Percentiles rank a stretch among this genome's conserved stretches.
These are phyloP conservation scores for Myxozyma kluyveri DNA, from an alignment of 805 yeast genomes.

Conservation along the genomic window DNA sequence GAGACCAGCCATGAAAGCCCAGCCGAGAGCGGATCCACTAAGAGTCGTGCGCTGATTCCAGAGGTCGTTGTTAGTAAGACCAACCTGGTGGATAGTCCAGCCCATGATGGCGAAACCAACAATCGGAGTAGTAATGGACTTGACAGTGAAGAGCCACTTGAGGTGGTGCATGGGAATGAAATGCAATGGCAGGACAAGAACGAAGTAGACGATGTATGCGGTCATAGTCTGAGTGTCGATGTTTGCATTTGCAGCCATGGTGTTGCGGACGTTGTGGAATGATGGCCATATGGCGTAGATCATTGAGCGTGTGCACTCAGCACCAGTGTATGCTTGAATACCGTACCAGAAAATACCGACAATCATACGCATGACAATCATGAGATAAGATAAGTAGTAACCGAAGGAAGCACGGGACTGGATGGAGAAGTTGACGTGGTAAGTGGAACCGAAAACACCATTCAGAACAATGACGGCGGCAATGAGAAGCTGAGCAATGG, in stretches of 20 bases:
- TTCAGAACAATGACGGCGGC: slow-evolving; percentile 44
- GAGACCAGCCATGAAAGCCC: slow-evolving; percentile 58
- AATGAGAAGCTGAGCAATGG: slow-evolving; percentile 44
- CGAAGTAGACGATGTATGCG: slow-evolving; percentile 79
- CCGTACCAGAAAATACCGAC: slow-evolving; percentile 88
- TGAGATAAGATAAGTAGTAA: slow-evolving; percentile 78
- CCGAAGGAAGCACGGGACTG: slow-evolving; percentile 49
- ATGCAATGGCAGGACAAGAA: slow-evolving; percentile 72
- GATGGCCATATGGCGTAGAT: slow-evolving; percentile 66
- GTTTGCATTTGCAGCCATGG: slow-evolving; percentile 21
- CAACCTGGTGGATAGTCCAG: slow-evolving; percentile 73
- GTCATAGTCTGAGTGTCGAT: slow-evolving; percentile 54
- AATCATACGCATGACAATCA: slow-evolving; percentile 74
- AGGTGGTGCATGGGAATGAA: slow-evolving; percentile 79
- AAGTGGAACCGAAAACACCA: slow-evolving; percentile 49
- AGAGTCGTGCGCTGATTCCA: slow-evolving; percentile 41
- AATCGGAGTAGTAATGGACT: slow-evolving; percentile 72
- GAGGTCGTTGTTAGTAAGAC: slow-evolving; percentile 47
- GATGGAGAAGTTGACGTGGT: slow-evolving; percentile 52
- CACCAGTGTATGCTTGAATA: slow-evolving; percentile 82
- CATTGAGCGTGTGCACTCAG: slow-evolving; percentile 76
- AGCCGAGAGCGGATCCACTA: slow-evolving; percentile 61
- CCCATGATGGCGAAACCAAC: slow-evolving; percentile 80
- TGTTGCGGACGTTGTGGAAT: slow-evolving; percentile 43
- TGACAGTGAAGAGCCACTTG: slow-evolving; percentile 78